Evolutionary conservation across 2,329 filamentous ascomycete genomes (phyloP), one percentile per base, ranked within the genome.

Genomic region (Pseudopyrenochaeta lycopersici): DNA sequence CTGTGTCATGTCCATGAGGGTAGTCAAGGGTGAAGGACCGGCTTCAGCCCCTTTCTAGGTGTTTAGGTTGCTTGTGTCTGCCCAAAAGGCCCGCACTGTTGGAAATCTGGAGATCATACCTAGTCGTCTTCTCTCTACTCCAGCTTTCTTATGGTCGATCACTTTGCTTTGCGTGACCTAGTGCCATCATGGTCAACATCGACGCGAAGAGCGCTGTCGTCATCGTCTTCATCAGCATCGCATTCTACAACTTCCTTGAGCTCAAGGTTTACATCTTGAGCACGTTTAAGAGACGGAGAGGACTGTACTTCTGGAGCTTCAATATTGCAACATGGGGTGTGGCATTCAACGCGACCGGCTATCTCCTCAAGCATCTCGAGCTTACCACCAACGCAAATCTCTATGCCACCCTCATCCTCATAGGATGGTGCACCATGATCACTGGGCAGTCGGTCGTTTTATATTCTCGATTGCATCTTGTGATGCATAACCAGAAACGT

Each of bases 401-500:
- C 2, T 63, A 56, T 23, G 75, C 76, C 52, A 77, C 78, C 4
- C 58, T 82, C 4, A 70, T 83, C 20, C 77, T 77, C n/a, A 58
- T 87, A 55, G 85, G 83, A n/a, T 83, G 85, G 82, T 82, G 81
- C 64, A 63, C 73, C 2, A 86, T 87, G 83, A 82, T 88, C 0
- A 86, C 84, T 0, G 85, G 85, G 1, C 84, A 87, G 65, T 80
- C 81, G 0, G 60, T 87, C 12, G 85, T 88, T 2, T 74, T 88
- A 0, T 88, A 85, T 71, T 87, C 85, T 1, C 78, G 85, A 9
- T 75, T 88, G 1, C 84, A 88, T 61, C 76, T 88, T 1, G 78
- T 88, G 7, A 70, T 85, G 21, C 78, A 79, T 11, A 81, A 85
- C 42, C 72, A 76, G 10, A 71, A 79, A 3, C 44, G 46, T 18